These are phyloP conservation scores for Huntiella abstrusa DNA, from an alignment of 2,329 filamentous ascomycete genomes.

Conservation along the genomic window DNA sequence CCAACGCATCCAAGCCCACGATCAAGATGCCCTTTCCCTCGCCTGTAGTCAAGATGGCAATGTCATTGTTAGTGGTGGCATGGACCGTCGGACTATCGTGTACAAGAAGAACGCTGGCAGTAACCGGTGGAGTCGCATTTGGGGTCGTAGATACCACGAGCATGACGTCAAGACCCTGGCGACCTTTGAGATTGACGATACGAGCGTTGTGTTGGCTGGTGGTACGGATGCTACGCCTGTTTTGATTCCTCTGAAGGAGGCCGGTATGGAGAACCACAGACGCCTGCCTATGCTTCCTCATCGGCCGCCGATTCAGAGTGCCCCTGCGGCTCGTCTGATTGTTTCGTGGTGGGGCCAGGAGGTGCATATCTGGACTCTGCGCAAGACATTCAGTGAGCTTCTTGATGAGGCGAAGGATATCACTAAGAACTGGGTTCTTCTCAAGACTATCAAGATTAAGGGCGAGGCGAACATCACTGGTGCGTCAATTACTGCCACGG, in stretches of 20 bases:
- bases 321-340: slow-evolving; percentile 53
- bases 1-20: slow-evolving; percentile 71
- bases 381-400: slow-evolving; percentile 27
- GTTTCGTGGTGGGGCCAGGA: slow-evolving; percentile 87
- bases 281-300: slow-evolving; percentile 73
- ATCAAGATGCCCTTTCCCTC: slow-evolving; percentile 81
- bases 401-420: slow-evolving; percentile 25
- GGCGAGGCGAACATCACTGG: slow-evolving; percentile 73
- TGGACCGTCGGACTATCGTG: slow-evolving; percentile 71
- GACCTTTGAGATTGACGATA: slow-evolving; percentile 62
- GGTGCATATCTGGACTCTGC: slow-evolving; percentile 59
- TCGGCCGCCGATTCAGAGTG: slow-evolving; percentile 51
- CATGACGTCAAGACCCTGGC: slow-evolving; percentile 94
- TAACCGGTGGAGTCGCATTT: slow-evolving; percentile 66
- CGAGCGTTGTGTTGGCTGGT: slow-evolving; percentile 82
- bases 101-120: slow-evolving; percentile 50
- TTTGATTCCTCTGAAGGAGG: slow-evolving; percentile 52
- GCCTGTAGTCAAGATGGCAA: slow-evolving; percentile 62
- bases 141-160: slow-evolving; percentile 68
- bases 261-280: slow-evolving; percentile 68
- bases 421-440: slow-evolving; percentile 40
- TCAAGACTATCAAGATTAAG: slow-evolving; percentile 48
- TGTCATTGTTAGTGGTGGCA: slow-evolving; percentile 72
- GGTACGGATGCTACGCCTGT: slow-evolving; percentile 75
- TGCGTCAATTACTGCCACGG: slow-evolving; percentile 50